These are phyloP conservation scores for Pseudotsuga menziesii DNA, from an alignment of 75 land plant genomes.

Conservation along the genomic window DNA sequence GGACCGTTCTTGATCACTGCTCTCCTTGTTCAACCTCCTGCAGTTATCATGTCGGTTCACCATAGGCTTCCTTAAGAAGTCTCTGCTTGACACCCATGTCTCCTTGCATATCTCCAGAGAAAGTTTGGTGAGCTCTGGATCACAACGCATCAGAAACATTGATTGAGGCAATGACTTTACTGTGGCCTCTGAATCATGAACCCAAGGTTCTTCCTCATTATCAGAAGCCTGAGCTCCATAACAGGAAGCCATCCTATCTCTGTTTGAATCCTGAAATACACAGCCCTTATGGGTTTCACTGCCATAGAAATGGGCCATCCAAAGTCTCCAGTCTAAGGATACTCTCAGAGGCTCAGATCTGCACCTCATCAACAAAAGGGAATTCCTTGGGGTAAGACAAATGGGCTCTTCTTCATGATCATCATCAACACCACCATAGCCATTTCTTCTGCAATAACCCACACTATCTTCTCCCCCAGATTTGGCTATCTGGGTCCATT, in stretches of 20 bases:
- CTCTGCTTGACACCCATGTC: slow-evolving; percentile 57
- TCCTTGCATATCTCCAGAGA: slow-evolving; percentile 71
- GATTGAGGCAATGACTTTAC: slow-evolving; percentile 12
- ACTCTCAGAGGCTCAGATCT: slow-evolving; percentile 63
- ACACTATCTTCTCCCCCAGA: not conserved
- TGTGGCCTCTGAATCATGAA: not conserved
- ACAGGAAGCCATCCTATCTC: slow-evolving; percentile 4
- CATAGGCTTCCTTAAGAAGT: slow-evolving; percentile 20
- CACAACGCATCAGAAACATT: slow-evolving; percentile 44
- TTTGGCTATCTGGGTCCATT: not conserved
- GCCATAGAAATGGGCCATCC: slow-evolving; percentile 2
- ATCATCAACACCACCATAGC: not conserved
- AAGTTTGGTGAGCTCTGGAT: slow-evolving; percentile 58
- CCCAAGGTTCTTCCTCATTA: not conserved
- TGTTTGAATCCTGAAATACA: slow-evolving; percentile 7
- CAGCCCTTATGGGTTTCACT: not conserved
- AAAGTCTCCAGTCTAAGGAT: slow-evolving; percentile 25
- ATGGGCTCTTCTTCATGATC: slow-evolving; percentile 2
- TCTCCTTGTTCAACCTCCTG: slow-evolving; percentile 3
- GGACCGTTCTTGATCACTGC: not conserved
- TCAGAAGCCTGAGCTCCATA: not conserved
- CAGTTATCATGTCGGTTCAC: not conserved
- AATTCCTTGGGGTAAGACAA: slow-evolving; percentile 41
- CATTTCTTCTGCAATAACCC: not conserved
- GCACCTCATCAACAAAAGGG: slow-evolving; percentile 65